Evolutionary conservation across 2,329 filamentous ascomycete species (phyloP).

Genomic region (Hymenotorrendiella dingleyae): DNA sequence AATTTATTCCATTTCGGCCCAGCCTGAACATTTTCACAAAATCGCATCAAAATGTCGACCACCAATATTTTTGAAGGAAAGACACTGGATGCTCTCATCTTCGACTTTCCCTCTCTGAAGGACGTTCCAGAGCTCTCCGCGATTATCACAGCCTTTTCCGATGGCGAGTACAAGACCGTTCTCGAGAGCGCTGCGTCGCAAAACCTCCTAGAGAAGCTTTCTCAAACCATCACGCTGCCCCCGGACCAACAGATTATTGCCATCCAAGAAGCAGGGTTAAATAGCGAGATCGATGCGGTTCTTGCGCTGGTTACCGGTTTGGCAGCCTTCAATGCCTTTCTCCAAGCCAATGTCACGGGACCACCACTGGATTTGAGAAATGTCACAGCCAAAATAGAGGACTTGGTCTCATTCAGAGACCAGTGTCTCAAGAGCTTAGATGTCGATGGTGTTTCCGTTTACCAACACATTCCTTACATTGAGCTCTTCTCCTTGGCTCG

Average conservation of each 20-base stretch:
- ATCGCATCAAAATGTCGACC: conserved; percentile 17
- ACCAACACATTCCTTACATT: conserved; percentile 74
- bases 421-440: conserved; percentile 64
- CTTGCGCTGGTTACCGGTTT: conserved; percentile 45
- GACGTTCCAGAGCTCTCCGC: conserved; percentile 21
- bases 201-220: conserved; percentile 21
- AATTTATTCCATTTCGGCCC: neutral
- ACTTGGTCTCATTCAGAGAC: conserved; percentile 33
- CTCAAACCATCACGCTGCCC: conserved; percentile 13
- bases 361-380: conserved; percentile 60
- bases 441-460: conserved; percentile 80
- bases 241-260: conserved; percentile 13
- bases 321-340: conserved; percentile 68
- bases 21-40: neutral
- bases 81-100: conserved; percentile 23
- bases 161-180: conserved; percentile 28
- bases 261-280: conserved; percentile 14
- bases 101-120: conserved; percentile 25
- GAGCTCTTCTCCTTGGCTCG: conserved; percentile 76
- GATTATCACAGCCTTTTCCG: conserved; percentile 21
- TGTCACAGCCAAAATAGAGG: conserved; percentile 30
- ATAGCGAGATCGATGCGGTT: conserved; percentile 10
- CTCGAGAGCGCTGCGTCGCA: conserved; percentile 25
- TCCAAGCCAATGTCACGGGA: conserved; percentile 84
- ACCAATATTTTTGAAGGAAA: conserved; percentile 4